Evolutionary conservation across 768 basidiomycete species (phyloP), one percentile per base, ranked within the genome.

Genomic region (Cystofilobasidium ferigula): DNA sequence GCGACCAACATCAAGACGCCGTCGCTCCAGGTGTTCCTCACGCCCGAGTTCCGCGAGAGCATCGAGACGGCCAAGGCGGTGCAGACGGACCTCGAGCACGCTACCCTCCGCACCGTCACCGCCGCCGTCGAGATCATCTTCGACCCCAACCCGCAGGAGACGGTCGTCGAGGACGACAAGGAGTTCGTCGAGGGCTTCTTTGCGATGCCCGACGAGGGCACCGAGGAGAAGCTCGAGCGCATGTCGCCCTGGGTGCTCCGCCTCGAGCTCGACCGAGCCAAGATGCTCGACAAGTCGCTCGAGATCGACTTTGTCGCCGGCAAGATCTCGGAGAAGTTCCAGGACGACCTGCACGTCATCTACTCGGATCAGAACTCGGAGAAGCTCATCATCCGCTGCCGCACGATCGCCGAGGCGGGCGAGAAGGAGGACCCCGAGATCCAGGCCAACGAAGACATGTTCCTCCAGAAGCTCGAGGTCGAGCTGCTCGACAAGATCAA

Each of bases 341-440:
- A 91, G 75, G 86, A 89, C 2, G 94, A 97, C 74, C 80, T 97
- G 18, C 97, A 97, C 76, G 91, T 97, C 76, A 95, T 98, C 70
- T 95, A 92, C 88, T 92, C 89, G 70, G 94, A 97, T 81, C 94
- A 97, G 77, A 97, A 95, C 77, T 89, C 94, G 3, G 89, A 94
- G 77, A 97, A 97, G 79, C 84, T 98, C 14, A 83, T 98, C 72
- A 88, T 99, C 71, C 94, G 95, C 53, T 94, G 95, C 76, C 89
- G 95, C 80, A 76, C 76, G 6, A 87, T 98, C 10, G 77, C 88
- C 58, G 87, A 88, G 48, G 85, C 85, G 45, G 81, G 81, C 12
- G 88, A 92, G 71, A 92, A 94, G 75, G 87, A 90, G 24, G 77
- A 78, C 24, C 76, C 76, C 51, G 76, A 76, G 30, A 85, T 84